A percentile compares a stretch with the other conserved stretches of the same genome.
Evolutionary conservation across 768 basidiomycete genomes (phyloP).

Genomic region (Kwoniella newhampshirensis): DNA sequence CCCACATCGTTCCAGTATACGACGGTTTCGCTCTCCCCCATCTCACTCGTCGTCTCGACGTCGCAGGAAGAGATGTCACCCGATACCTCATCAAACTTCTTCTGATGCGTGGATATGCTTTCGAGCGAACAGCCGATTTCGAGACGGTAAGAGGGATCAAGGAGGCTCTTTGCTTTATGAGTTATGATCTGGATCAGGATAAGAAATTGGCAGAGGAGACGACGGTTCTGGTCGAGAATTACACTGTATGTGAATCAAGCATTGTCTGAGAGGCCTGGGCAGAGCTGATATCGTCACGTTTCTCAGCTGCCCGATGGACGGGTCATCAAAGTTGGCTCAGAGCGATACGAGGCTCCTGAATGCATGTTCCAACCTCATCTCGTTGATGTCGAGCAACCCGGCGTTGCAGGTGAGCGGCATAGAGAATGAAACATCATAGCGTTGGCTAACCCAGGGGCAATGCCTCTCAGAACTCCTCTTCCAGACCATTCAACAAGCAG

Average conservation of each 20-base stretch:
- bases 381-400: constrained; percentile 94
- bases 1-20: constrained; percentile 98
- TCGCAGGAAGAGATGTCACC: constrained; percentile 97
- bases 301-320: constrained; percentile 88
- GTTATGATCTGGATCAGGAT: constrained; percentile 96
- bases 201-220: constrained; percentile 92
- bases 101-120: constrained; percentile 99
- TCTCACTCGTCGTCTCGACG: constrained; percentile 88
- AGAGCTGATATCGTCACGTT: neutral
- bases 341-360: constrained; percentile 97
- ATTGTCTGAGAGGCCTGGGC: neutral
- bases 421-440: constrained; percentile 28
- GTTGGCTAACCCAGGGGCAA: constrained; percentile 15
- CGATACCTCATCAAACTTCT: constrained; percentile 99
- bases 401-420: constrained; percentile 70
- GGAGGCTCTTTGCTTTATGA: constrained; percentile 97
- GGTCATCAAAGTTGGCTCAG: constrained; percentile 93
- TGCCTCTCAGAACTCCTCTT: constrained; percentile 79
- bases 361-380: constrained; percentile 99
- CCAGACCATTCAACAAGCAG: constrained; percentile 87
- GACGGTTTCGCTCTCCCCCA: constrained; percentile 95
- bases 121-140: constrained; percentile 98
- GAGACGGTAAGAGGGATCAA: constrained; percentile 99
- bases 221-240: constrained; percentile 91
- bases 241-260: constrained; percentile 65